Conservation (phyloP, 2,329 filamentous ascomycete species). For the Davidsoniella virescens region DNA sequence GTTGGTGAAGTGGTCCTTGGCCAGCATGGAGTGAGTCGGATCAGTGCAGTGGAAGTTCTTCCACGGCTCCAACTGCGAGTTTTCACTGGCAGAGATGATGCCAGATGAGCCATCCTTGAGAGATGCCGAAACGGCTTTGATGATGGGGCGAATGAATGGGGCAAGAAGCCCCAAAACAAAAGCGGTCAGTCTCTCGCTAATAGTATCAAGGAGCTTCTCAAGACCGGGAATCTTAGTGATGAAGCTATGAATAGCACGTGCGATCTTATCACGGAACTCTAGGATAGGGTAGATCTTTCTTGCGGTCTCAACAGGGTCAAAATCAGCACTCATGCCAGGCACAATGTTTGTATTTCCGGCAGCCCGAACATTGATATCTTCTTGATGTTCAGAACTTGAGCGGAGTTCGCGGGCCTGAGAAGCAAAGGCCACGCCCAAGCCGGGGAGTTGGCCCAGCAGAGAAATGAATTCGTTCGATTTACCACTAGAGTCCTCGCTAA, state of each 20-base stretch:
- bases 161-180: slow-evolving; percentile 84
- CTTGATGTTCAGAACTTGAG: slow-evolving; percentile 42
- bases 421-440: slow-evolving; percentile 47
- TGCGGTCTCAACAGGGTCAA: slow-evolving; percentile 63
- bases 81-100: slow-evolving; percentile 49
- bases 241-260: slow-evolving; percentile 67
- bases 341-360: slow-evolving; percentile 38
- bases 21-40: slow-evolving; percentile 68
- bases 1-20: slow-evolving; percentile 74
- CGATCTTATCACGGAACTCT: slow-evolving; percentile 83
- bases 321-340: slow-evolving; percentile 57
- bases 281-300: slow-evolving; percentile 88
- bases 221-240: slow-evolving; percentile 87
- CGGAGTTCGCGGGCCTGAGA: slow-evolving; percentile 48
- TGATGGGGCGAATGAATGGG: slow-evolving; percentile 83
- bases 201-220: slow-evolving; percentile 79
- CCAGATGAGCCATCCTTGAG: slow-evolving; percentile 74
- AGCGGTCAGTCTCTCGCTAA: slow-evolving; percentile 79
- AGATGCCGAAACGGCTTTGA: slow-evolving; percentile 66
- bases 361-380: slow-evolving; percentile 27
- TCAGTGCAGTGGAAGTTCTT: slow-evolving; percentile 58
- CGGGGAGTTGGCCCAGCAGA: slow-evolving; percentile 60
- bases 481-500: slow-evolving; percentile 22
- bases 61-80: slow-evolving; percentile 68
- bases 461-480: slow-evolving; percentile 48